Base-by-base conservation (phyloP, 208 protist species). In the Sergeia podlipaevii region DNA sequence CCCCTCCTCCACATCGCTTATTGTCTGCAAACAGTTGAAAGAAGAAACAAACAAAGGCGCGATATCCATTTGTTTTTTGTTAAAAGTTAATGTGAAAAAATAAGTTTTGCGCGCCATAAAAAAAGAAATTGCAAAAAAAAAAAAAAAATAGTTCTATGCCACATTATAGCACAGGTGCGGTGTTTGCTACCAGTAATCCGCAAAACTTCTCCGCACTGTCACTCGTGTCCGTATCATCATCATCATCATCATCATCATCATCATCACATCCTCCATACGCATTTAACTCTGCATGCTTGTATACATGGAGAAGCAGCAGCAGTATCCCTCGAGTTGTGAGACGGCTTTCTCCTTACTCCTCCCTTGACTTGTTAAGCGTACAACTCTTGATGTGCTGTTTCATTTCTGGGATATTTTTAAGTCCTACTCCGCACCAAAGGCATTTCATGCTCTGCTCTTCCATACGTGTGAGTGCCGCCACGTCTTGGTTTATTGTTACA, bases 371-470 rank as follows among this genome's bases (percentile, higher is more conserved):
- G 54, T 80, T 95, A 27, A 65, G 50, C 2, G 55, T 18, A 33
- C 88, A 95, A 15, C 34, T 51, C n/a, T 36, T 29, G 2, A 92
- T 49, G 57, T 95, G 88, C 8, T 59, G 43, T 56, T 85, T 81
- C 59, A 90, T 69, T 26, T 70, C 45, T 7, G 77, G 74, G 23
- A 95, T 77, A 44, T 70, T 79, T 2, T 42, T 52, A 15, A 89
- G 61, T n/a, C 54, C 38, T 0, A 49, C 46, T 3, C 80, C 83
- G 43, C 89, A 95, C 85, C 89, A 95, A 26, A 91, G 56, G 68
- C 89, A 95, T 48, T 42, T 48, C 80, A 85, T 84, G 17, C 66
- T 53, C 76, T 85, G 76, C 34, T 85, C 66, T 45, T 92, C 83
- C 75, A 91, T 78, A 32, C 59, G 53, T 11, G 52, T 63, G 26